Conservation (phyloP, 176 grass and related monocot species). For the Elymus sibiricus region DNA sequence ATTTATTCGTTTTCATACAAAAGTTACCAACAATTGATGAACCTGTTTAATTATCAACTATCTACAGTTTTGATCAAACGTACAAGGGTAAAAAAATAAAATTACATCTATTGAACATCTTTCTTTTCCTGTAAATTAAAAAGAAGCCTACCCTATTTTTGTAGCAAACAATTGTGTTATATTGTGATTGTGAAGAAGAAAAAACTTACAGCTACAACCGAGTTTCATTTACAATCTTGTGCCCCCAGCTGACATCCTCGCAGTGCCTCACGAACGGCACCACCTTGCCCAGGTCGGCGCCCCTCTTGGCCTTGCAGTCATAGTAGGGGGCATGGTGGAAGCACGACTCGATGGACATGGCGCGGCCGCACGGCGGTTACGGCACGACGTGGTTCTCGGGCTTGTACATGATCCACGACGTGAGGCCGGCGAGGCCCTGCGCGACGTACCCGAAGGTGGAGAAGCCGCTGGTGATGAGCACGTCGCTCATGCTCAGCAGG, state of each 20-base stretch:
- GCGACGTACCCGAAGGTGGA: slow-evolving; percentile 79
- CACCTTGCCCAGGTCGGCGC: slow-evolving; percentile 44
- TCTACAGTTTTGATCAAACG: slow-evolving; percentile 38
- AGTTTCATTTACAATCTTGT: slow-evolving; percentile 70
- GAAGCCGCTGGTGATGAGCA: slow-evolving; percentile 60
- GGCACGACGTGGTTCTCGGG: slow-evolving; percentile 37
- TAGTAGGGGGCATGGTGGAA: slow-evolving; percentile 56
- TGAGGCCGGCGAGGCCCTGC: slow-evolving; percentile 51
- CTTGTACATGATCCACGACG: slow-evolving; percentile 64
- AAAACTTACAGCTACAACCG: slow-evolving; percentile 15
- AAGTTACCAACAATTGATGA: background rate
- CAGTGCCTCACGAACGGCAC: slow-evolving; percentile 59
- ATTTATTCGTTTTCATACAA: too few species aligned
- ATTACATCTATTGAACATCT: background rate
- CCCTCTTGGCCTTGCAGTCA: slow-evolving; percentile 55
- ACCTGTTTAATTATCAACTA: slow-evolving; percentile 18
- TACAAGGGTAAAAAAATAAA: background rate
- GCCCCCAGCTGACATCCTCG: slow-evolving; percentile 67
- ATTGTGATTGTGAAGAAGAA: background rate
- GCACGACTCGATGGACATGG: slow-evolving; percentile 78
- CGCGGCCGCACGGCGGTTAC: slow-evolving; percentile 38
- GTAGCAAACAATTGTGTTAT: background rate
- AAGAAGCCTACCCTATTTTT: slow-evolving; percentile 12
- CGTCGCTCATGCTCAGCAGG: slow-evolving; percentile 68
- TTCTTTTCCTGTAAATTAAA: background rate